phyloP scores from a whole-genome alignment of 2,329 filamentous ascomycete species.

The Graphilbum fragrans region DNA sequence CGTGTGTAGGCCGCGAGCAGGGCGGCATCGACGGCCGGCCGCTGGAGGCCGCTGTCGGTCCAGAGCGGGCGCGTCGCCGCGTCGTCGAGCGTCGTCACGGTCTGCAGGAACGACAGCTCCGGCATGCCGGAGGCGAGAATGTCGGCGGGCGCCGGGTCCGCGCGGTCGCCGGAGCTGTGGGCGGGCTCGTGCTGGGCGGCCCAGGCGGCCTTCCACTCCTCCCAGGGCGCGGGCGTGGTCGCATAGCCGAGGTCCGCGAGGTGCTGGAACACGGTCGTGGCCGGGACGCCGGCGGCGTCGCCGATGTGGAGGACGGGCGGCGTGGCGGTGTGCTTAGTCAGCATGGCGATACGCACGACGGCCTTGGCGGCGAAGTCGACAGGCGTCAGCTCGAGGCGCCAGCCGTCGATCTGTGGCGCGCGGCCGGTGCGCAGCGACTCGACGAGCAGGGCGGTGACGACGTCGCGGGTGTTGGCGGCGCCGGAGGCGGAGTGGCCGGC shows the following conservation, averaged over 20 bases:
- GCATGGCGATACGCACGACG: conserved; percentile 50
- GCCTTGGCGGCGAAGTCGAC: conserved; percentile 70
- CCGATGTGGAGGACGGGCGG: conserved; percentile 57
- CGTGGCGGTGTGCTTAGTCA: background rate
- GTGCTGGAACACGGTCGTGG: conserved; percentile 50
- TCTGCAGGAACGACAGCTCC: conserved; percentile 55
- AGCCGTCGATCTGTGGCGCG: conserved; percentile 58
- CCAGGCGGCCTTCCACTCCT: conserved; percentile 66
- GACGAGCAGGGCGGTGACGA: conserved; percentile 63
- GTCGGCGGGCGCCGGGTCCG: conserved; percentile 64
- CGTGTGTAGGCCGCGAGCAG: conserved; percentile 69
- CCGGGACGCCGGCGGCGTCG: conserved; percentile 58
- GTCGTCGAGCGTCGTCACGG: conserved; percentile 63
- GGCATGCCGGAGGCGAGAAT: conserved; percentile 76
- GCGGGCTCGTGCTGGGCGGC: conserved; percentile 35
- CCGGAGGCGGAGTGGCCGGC: conserved; percentile 66
- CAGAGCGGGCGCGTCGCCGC: conserved; percentile 18
- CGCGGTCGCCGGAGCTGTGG: conserved; percentile 24
- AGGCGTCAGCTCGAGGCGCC: conserved; percentile 75
- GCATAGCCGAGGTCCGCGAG: conserved; percentile 57
- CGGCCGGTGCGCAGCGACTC: conserved; percentile 64
- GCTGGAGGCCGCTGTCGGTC: conserved; percentile 49
- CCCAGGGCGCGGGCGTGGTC: conserved; percentile 53
- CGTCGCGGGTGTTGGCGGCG: conserved; percentile 66
- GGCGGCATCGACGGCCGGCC: conserved; percentile 55